These are phyloP conservation scores for Penicillium sp. DNA, from an alignment of 2,329 filamentous ascomycete species.

Conservation along the genomic window DNA sequence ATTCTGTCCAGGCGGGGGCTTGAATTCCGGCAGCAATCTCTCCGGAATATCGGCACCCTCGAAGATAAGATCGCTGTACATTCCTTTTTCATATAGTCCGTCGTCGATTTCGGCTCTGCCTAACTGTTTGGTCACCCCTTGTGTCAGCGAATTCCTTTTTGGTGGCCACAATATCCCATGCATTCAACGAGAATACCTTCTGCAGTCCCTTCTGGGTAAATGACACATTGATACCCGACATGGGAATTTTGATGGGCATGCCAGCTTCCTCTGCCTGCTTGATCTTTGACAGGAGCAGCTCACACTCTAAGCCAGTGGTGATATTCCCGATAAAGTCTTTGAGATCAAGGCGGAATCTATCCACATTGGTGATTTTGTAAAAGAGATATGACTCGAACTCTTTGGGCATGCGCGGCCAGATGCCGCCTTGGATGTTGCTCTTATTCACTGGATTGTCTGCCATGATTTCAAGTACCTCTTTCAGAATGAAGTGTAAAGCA, in stretches of 20 bases:
- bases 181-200: constrained; percentile 4
- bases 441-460: neutral
- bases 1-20: constrained; percentile 8
- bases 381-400: constrained; percentile 17
- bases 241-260: neutral
- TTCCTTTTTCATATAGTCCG: constrained; percentile 10
- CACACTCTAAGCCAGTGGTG: constrained; percentile 17
- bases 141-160: neutral
- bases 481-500: neutral
- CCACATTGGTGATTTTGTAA: constrained; percentile 14
- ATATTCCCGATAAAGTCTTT: constrained; percentile 5
- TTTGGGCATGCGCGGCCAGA: constrained; percentile 14
- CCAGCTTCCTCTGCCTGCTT: neutral
- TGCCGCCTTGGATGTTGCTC: constrained; percentile 12
- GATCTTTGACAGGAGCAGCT: neutral
- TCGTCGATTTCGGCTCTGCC: neutral
- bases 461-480: neutral
- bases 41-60: constrained; percentile 15
- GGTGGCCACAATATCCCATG: neutral
- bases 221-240: constrained; percentile 10
- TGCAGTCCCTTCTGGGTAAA: constrained; percentile 13
- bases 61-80: constrained; percentile 18
- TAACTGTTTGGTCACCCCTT: neutral
- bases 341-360: constrained; percentile 3
- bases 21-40: constrained; percentile 13